Percentiles rank a stretch among this genome's conserved stretches.
Conservation (phyloP, 371 early-diverging fungal species). For the Apophysomyces trapeziformis region DNA sequence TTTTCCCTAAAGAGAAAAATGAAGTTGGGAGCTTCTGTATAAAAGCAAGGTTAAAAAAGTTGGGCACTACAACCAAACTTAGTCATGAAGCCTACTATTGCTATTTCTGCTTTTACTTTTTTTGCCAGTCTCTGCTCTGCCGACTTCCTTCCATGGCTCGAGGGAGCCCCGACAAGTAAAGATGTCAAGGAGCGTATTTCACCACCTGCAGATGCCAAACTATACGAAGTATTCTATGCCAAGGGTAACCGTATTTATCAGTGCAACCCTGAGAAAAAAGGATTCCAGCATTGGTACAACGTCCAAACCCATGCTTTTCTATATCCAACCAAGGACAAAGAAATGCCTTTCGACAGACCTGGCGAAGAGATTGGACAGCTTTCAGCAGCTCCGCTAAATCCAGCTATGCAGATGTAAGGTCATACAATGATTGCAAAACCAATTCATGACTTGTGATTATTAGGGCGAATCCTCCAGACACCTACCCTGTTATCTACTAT, state of each 20-base stretch:
- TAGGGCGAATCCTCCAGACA: conserved; percentile 40
- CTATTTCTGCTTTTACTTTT: background rate
- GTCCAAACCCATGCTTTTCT: conserved; percentile 47
- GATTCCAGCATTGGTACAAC: conserved; percentile 47
- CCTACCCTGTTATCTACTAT: conserved; percentile 37
- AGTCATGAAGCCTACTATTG: conserved; percentile 11
- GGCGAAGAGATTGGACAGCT: conserved; percentile 43
- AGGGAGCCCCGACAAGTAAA: conserved; percentile 25
- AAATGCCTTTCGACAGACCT: conserved; percentile 35
- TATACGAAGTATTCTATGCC: conserved; percentile 46
- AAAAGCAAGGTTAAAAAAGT: background rate
- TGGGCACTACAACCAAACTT: background rate
- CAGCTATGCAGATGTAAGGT: conserved; percentile 30
- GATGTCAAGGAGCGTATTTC: conserved; percentile 39
- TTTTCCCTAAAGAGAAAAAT: background rate
- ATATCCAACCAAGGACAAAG: conserved; percentile 33
- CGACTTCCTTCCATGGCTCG: conserved; percentile 31
- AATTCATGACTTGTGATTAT: background rate
- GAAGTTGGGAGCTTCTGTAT: background rate
- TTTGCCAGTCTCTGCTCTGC: conserved; percentile 12
- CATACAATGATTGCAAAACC: background rate
- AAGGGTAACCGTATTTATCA: conserved; percentile 47
- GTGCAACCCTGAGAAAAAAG: conserved; percentile 46
- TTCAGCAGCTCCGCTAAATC: conserved; percentile 35
- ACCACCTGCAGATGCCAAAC: conserved; percentile 30